phyloP scores from a whole-genome alignment of 2,329 filamentous ascomycete genomes.

The Pseudopithomyces maydicus region DNA sequence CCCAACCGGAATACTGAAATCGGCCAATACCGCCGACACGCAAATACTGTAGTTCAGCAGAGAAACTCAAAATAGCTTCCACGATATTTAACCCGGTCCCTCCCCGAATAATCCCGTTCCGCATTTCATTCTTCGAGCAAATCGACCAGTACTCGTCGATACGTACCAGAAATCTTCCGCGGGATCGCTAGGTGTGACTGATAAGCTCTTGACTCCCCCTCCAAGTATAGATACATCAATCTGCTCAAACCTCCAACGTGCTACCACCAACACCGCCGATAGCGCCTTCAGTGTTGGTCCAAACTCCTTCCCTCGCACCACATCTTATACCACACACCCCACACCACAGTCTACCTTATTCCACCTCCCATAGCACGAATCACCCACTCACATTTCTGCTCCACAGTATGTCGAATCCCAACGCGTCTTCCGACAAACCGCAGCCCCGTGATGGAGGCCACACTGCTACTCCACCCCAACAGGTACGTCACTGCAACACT shows the following conservation, averaged over 20 bases:
- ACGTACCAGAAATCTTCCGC: background rate
- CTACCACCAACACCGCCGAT: background rate
- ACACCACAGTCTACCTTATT: background rate
- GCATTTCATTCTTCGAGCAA: background rate
- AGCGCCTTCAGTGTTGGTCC: conserved; percentile 9
- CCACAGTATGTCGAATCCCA: background rate
- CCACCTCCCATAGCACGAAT: background rate
- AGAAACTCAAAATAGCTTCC: no score
- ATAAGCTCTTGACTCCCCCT: background rate
- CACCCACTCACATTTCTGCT: background rate
- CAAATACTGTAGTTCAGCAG: no score
- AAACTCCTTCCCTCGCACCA: background rate
- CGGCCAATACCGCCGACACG: no score
- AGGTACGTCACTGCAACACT: background rate
- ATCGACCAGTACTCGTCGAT: background rate
- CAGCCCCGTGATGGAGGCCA: conserved; percentile 12
- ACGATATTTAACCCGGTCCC: no score
- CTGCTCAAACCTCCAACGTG: background rate
- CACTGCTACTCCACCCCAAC: background rate
- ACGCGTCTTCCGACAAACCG: background rate
- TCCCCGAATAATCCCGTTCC: no score
- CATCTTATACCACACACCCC: background rate
- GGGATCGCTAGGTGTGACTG: no score
- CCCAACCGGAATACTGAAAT: no score
- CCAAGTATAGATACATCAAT: background rate